Conservation (phyloP, 257 asterid species). For the Solanum corneliomulleri region DNA sequence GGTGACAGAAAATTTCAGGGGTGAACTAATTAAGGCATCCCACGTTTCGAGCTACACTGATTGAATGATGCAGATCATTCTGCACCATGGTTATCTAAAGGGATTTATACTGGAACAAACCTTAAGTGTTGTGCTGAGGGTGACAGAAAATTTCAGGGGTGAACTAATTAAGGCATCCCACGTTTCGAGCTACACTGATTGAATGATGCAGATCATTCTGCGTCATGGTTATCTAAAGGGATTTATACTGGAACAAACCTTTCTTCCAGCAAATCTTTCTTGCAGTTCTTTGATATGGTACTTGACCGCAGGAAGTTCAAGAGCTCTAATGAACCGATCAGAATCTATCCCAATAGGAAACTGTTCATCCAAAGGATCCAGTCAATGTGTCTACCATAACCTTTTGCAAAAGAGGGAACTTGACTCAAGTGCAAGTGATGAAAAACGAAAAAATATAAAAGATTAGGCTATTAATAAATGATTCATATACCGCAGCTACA, state of each 20-base stretch:
- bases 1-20: neutral
- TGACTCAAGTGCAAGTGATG: neutral
- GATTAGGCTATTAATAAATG: neutral
- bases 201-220: neutral
- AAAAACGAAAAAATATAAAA: constrained; percentile 1
- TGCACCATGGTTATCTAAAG: neutral
- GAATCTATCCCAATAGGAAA: constrained; percentile 96
- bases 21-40: neutral
- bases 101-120: constrained; percentile 14
- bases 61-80: neutral
- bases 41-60: neutral
- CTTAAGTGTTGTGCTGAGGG: constrained; percentile 12
- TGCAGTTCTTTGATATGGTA: constrained; percentile 61
- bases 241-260: constrained; percentile 24
- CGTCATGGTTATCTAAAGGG: neutral
- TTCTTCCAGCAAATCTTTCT: constrained; percentile 80
- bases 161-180: neutral
- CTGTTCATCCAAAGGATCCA: constrained; percentile 31
- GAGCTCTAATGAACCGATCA: constrained; percentile 80
- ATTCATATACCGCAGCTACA: constrained; percentile 72
- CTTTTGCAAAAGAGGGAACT: constrained; percentile 2
- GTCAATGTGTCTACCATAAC: neutral
- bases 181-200: neutral
- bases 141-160: neutral
- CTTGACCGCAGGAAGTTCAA: constrained; percentile 65